Conservation (phyloP, 306 rosid species). For the Lathyrus tuberosus region DNA sequence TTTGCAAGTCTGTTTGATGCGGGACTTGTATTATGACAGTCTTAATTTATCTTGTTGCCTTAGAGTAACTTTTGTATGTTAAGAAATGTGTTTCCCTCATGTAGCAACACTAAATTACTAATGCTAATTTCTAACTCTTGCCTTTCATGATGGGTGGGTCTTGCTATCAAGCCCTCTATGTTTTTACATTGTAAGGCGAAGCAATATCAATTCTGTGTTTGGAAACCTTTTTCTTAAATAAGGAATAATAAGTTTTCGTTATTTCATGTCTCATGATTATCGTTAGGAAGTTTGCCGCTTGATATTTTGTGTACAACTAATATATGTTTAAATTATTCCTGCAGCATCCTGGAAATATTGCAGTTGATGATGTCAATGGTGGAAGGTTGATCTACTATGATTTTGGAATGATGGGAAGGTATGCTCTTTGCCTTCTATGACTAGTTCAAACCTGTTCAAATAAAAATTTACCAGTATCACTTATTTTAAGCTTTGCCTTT, state of each 20-base stretch:
- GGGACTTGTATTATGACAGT: too few relatives aligned
- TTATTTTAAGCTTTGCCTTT: slow-evolving; percentile 33
- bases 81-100: too few relatives aligned
- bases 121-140: too few relatives aligned
- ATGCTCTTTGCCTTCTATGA: slow-evolving; percentile 41
- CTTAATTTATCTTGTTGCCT: too few relatives aligned
- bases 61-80: too few relatives aligned
- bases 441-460: slow-evolving; percentile 14
- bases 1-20: too few relatives aligned
- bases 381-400: slow-evolving; percentile 98
- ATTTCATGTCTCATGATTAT: slow-evolving; percentile 29
- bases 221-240: background rate
- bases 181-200: too few relatives aligned
- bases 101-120: too few relatives aligned
- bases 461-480: slow-evolving; percentile 12
- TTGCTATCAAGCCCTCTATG: too few relatives aligned
- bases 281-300: slow-evolving; percentile 14
- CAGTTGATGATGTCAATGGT: slow-evolving; percentile 98
- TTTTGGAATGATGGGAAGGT: slow-evolving; percentile 99
- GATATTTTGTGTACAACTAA: slow-evolving; percentile 11
- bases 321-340: slow-evolving; percentile 31
- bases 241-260: slow-evolving; percentile 1
- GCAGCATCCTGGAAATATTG: slow-evolving; percentile 99
- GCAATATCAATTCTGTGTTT: too few relatives aligned
- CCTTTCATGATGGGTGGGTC: too few relatives aligned